Evolutionary conservation across 2,329 filamentous ascomycete genomes (phyloP), one percentile per base, ranked within the genome.

Genomic region (Ceratocystis variospora): DNA sequence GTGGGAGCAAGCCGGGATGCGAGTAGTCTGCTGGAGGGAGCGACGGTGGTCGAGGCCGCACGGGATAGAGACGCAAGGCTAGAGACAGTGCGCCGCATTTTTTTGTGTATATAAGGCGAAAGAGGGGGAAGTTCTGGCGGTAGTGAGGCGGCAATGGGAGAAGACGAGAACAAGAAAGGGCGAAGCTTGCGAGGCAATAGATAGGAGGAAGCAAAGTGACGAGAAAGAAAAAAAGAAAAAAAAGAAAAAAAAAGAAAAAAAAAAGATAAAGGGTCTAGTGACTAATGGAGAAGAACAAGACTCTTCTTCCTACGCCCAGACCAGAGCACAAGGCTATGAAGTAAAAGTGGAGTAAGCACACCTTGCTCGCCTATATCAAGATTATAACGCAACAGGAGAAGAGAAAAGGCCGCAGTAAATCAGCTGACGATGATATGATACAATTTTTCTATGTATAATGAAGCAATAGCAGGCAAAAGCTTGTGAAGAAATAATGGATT

Each of bases 41-140:
- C 15, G 46, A 41, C 57, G n/a, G 64, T 12, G 25, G 50, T n/a
- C 31, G 62, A 48, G 28, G 62, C 66, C 55, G 50, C 37, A 48
- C 63, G 63, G 25, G 66, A 63, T 31, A 65, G 19, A 19, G 66
- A 61, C 19, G 63, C 41, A 33, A 68, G 61, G 15, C 46, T 46
- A n/a, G 66, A 65, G 44, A 61, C 48, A 68, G 63, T 59, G 46
- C 63, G 66, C 46, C 66, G 66, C 66, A 68, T 68, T 44, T 8
- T 61, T 44, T 45, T 33, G n/a, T 22, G 33, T 22, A n/a, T 25
- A 25, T 57, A 37, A 45, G 48, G 10, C 25, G 19, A 55, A n/a
- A 10, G 46, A 5, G 45, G 28, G 28, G n/a, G 45, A 41, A 33
- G 28, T 8, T 19, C 17, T 2, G n/a, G 5, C 5, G 6, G 17